A percentile compares a stretch with the other conserved stretches of the same genome.
Conservation (phyloP, 2,329 filamentous ascomycete genomes). For the Phyllachora maydis region DNA sequence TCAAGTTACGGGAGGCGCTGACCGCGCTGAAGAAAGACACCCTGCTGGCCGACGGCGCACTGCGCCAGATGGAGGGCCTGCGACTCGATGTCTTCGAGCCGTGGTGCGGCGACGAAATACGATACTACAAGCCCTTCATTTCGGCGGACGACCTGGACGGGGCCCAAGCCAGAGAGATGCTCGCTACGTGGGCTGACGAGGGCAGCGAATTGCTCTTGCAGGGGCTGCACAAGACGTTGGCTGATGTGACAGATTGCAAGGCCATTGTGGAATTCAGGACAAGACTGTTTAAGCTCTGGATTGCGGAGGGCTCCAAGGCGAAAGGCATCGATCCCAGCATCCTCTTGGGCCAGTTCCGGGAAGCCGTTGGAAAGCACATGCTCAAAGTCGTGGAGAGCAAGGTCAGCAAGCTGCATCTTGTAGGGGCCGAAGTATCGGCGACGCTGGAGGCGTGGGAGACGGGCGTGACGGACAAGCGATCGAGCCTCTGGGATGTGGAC, state of each 20-base stretch:
- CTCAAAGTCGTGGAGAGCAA: constrained; percentile 40
- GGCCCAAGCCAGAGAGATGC: constrained; percentile 34
- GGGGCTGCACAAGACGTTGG: constrained; percentile 40
- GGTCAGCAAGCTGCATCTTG: constrained; percentile 38
- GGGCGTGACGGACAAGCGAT: constrained; percentile 24
- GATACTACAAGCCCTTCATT: constrained; percentile 72
- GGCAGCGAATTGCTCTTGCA: constrained; percentile 37
- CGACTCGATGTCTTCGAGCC: constrained; percentile 57
- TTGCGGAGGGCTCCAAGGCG: constrained; percentile 42
- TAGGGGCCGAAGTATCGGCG: constrained; percentile 42
- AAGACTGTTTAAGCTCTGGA: constrained; percentile 53
- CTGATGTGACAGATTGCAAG: constrained; percentile 41
- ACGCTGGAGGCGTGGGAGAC: constrained; percentile 39
- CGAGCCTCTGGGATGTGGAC: constrained; percentile 46
- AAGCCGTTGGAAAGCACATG: constrained; percentile 48
- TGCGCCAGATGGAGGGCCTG: constrained; percentile 47
- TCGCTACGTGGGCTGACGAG: constrained; percentile 41
- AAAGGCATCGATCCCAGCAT: constrained; percentile 45
- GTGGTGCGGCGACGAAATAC: constrained; percentile 70
- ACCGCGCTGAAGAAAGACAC: constrained; percentile 45
- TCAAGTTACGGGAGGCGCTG: constrained; percentile 49
- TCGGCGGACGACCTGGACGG: constrained; percentile 57
- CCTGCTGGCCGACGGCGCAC: constrained; percentile 48
- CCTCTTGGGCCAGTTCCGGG: constrained; percentile 48
- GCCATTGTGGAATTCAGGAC: constrained; percentile 50